phyloP scores from a whole-genome alignment of 352 stramenopile species.

The Pythium phragmitis region DNA sequence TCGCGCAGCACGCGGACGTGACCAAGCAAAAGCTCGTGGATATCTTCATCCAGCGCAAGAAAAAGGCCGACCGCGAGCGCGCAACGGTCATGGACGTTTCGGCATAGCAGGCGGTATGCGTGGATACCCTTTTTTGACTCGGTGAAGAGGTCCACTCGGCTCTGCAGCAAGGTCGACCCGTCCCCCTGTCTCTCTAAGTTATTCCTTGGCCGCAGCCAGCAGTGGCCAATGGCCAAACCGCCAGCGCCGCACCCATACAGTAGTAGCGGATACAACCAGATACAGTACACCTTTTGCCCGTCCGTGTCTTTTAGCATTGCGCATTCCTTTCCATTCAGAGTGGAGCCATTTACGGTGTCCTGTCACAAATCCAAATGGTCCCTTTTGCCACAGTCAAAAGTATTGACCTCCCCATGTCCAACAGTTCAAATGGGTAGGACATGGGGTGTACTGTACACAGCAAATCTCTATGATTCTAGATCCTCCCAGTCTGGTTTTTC shows the following conservation, averaged over 20 bases:
- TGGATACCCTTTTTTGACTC: too few relatives aligned
- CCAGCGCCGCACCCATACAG: constrained; percentile 5
- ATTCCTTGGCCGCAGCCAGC: not conserved
- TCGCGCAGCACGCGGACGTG: constrained; percentile 46
- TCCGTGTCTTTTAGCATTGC: not conserved
- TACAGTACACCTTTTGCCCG: not conserved
- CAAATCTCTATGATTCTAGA: constrained; percentile 27
- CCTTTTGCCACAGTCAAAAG: constrained; percentile 5
- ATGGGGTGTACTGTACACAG: constrained; percentile 1
- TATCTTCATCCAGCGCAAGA: constrained; percentile 71
- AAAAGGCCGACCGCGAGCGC: constrained; percentile 19
- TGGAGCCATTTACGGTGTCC: constrained; percentile 13
- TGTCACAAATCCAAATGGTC: constrained; percentile 4
- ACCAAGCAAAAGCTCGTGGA: constrained; percentile 59
- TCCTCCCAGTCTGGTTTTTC: not conserved
- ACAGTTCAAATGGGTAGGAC: not conserved
- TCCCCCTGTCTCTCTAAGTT: constrained; percentile 13
- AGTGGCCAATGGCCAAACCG: not conserved
- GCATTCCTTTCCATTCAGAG: not conserved
- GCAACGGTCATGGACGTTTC: constrained; percentile 25
- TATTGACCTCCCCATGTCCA: constrained; percentile 2
- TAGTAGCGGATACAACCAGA: constrained; percentile 13
- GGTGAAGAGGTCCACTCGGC: not conserved
- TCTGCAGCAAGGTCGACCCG: not conserved
- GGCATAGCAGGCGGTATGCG: constrained; percentile 11